A percentile compares a stretch with the other conserved stretches of the same genome.
Evolutionary conservation across 768 basidiomycete genomes (phyloP).

Genomic region (Suillus subalutaceus): DNA sequence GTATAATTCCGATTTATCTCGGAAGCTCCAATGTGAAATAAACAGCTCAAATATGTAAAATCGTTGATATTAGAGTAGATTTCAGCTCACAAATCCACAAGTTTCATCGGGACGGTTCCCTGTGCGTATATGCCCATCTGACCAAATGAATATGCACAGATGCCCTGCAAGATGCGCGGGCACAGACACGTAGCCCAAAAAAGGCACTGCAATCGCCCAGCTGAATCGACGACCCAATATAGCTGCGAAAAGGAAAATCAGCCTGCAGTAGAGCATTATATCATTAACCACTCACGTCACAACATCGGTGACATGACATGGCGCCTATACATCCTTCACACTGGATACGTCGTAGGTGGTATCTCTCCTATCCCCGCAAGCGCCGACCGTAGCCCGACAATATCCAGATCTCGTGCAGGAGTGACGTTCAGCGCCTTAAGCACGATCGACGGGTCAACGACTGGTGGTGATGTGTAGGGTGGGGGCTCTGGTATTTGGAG

Average conservation of each 20-base stretch:
- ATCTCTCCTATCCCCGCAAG: constrained; percentile 25
- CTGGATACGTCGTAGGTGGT: constrained; percentile 25
- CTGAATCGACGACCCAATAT: background rate
- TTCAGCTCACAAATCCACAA: background rate
- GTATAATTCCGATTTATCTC: background rate
- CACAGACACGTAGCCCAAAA: background rate
- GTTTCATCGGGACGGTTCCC: background rate
- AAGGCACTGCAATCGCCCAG: background rate
- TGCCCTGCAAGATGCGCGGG: background rate
- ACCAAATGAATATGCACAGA: background rate
- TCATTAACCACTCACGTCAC: background rate
- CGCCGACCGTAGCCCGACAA: constrained; percentile 24
- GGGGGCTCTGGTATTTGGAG: constrained; percentile 47
- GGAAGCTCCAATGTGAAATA: background rate
- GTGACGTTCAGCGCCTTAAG: constrained; percentile 57
- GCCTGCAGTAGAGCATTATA: background rate
- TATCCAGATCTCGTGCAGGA: constrained; percentile 49
- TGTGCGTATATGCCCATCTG: background rate
- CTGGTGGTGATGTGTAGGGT: constrained; percentile 40
- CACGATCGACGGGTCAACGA: constrained; percentile 48
- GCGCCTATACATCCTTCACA: constrained; percentile 6
- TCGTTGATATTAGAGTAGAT: background rate
- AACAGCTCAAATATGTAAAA: background rate
- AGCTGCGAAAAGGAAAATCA: background rate
- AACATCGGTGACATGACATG: background rate